These are phyloP conservation scores for Tylopilus sp. DNA, from an alignment of 1,284 basidiomycete genomes.

Conservation along the genomic window DNA sequence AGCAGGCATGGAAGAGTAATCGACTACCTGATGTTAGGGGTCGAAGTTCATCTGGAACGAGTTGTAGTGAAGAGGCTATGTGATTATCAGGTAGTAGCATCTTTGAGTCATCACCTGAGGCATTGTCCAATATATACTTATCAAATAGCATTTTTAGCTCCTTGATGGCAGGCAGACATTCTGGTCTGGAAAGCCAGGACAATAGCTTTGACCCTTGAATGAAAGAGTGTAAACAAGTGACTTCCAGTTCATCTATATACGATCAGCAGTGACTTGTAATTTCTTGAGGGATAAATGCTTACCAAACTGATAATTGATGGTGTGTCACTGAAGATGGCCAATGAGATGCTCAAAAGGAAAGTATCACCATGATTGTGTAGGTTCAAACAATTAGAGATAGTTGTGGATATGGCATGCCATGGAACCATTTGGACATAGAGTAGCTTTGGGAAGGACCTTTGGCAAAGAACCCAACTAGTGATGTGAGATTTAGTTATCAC, in stretches of 20 bases:
- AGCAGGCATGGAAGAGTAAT: too few relatives aligned
- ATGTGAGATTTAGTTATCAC: slow-evolving; percentile 1
- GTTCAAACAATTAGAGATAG: slow-evolving; percentile 11
- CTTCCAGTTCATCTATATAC: neutral
- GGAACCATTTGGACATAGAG: neutral
- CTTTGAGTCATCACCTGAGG: too few relatives aligned
- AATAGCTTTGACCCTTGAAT: neutral
- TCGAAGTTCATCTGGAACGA: too few relatives aligned
- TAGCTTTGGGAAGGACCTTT: neutral
- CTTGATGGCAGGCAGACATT: neutral
- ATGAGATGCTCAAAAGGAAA: slow-evolving; percentile 10
- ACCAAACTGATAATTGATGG: neutral
- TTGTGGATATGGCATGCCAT: slow-evolving; percentile 5
- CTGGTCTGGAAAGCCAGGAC: neutral
- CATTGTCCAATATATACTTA: neutral
- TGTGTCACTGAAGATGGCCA: neutral
- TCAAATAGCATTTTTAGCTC: neutral
- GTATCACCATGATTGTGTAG: slow-evolving; percentile 11
- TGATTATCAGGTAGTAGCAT: too few relatives aligned
- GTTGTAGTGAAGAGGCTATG: too few relatives aligned
- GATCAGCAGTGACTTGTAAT: too few relatives aligned
- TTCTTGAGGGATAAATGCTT: too few relatives aligned
- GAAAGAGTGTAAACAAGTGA: neutral
- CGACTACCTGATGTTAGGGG: too few relatives aligned
- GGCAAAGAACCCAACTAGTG: neutral